phyloP scores from a whole-genome alignment of 257 asterid species.

The Lithospermum erythrorhizon region DNA sequence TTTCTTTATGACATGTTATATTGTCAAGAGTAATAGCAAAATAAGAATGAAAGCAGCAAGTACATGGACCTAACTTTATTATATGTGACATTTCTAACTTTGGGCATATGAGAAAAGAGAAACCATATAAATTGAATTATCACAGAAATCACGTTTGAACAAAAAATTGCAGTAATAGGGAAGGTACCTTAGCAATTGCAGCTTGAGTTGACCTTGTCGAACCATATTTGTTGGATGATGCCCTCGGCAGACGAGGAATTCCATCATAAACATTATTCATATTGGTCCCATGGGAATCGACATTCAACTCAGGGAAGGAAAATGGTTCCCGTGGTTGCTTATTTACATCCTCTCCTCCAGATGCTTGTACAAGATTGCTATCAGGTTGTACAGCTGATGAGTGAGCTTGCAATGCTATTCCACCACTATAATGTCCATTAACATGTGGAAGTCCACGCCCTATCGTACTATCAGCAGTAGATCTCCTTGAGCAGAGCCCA shows the following conservation, averaged over 20 bases:
- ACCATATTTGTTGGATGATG: slow-evolving; percentile 61
- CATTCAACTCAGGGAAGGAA: slow-evolving; percentile 51
- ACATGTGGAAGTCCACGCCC: slow-evolving; percentile 50
- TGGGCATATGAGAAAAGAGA: too few species aligned
- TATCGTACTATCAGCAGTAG: slow-evolving; percentile 51
- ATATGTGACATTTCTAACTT: too few species aligned
- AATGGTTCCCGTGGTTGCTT: slow-evolving; percentile 54
- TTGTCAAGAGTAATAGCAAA: too few species aligned
- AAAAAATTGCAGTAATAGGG: neutral
- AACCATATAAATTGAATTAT: too few species aligned
- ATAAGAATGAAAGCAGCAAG: too few species aligned
- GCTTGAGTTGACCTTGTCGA: slow-evolving; percentile 72
- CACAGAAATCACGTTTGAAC: neutral
- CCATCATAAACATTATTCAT: slow-evolving; percentile 58
- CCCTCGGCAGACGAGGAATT: slow-evolving; percentile 77
- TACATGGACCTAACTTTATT: too few species aligned
- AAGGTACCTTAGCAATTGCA: slow-evolving; percentile 70
- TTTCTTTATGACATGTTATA: too few species aligned
- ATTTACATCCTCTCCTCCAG: slow-evolving; percentile 30
- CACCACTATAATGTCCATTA: slow-evolving; percentile 61
- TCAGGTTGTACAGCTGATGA: slow-evolving; percentile 40
- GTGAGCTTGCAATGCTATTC: slow-evolving; percentile 48
- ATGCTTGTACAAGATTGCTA: slow-evolving; percentile 19
- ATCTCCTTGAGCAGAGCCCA: slow-evolving; percentile 78
- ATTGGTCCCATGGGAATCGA: slow-evolving; percentile 23